Evolutionary conservation across 208 protist genomes (phyloP).

Genomic region (Acanthamoeba lenticulata): DNA sequence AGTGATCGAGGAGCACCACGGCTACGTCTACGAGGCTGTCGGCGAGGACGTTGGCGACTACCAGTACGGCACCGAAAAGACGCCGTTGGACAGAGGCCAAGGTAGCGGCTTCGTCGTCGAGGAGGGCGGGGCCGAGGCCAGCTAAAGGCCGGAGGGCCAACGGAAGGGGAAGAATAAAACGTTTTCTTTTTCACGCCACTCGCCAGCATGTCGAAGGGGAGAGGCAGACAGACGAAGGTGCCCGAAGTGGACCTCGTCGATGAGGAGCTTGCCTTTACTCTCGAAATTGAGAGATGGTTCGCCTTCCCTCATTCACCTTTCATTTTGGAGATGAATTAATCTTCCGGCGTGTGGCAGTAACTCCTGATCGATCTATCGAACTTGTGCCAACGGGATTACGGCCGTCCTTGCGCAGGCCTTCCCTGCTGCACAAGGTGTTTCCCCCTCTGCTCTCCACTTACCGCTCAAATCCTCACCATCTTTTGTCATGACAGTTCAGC

Average conservation of each 20-base stretch:
- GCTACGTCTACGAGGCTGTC: slow-evolving; percentile 34
- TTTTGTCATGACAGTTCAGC: slow-evolving; percentile 8
- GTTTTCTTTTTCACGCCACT: no score
- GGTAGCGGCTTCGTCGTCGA: no score
- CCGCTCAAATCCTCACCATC: background rate
- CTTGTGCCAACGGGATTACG: background rate
- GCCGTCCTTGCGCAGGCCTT: background rate
- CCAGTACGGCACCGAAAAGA: background rate
- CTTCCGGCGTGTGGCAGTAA: background rate
- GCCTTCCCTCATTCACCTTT: no score
- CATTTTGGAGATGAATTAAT: no score
- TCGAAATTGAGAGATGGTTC: slow-evolving; percentile 21
- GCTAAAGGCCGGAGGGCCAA: no score
- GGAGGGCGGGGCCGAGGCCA: no score
- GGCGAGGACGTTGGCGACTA: background rate
- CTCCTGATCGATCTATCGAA: slow-evolving; percentile 34
- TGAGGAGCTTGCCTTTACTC: background rate
- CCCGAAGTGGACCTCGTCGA: background rate
- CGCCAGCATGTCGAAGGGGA: background rate
- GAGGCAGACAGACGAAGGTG: background rate
- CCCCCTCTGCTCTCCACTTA: background rate
- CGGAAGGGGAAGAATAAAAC: no score
- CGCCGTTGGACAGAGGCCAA: no score
- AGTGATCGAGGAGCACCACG: background rate
- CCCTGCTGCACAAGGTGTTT: background rate